Conservation (phyloP, 257 asterid species). For the Hygrophila difformis region DNA sequence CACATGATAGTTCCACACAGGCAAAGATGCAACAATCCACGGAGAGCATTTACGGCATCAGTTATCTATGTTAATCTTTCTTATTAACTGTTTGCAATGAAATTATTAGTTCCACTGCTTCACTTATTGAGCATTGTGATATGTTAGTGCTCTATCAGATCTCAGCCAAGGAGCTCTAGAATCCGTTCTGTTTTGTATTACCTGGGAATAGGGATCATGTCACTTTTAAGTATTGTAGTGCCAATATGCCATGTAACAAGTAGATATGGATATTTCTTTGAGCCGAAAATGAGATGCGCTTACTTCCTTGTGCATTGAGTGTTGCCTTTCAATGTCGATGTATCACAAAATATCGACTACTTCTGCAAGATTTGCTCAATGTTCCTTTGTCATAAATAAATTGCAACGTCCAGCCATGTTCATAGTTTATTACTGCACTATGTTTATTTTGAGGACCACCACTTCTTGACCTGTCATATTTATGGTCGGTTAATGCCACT, state of each 20-base stretch:
- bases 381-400: too few species aligned
- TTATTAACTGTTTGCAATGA: too few species aligned
- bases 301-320: too few species aligned
- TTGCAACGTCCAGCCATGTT: background rate
- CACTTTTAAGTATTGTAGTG: background rate
- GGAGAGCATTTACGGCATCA: too few species aligned
- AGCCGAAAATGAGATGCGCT: background rate
- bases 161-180: too few species aligned
- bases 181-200: too few species aligned
- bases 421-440: background rate
- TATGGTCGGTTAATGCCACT: background rate
- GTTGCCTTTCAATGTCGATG: background rate
- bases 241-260: too few species aligned
- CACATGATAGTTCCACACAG: too few species aligned
- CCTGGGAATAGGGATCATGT: background rate
- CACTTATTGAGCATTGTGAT: background rate
- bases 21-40: too few species aligned
- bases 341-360: background rate
- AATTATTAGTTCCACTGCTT: background rate
- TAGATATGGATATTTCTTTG: background rate
- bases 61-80: too few species aligned
- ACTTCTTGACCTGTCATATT: background rate
- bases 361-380: background rate
- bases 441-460: too few species aligned
- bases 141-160: too few species aligned